Evolutionary conservation across 306 rosid species (phyloP), one percentile per base, ranked within the genome.

Genomic region (Albizia julibrissin): DNA sequence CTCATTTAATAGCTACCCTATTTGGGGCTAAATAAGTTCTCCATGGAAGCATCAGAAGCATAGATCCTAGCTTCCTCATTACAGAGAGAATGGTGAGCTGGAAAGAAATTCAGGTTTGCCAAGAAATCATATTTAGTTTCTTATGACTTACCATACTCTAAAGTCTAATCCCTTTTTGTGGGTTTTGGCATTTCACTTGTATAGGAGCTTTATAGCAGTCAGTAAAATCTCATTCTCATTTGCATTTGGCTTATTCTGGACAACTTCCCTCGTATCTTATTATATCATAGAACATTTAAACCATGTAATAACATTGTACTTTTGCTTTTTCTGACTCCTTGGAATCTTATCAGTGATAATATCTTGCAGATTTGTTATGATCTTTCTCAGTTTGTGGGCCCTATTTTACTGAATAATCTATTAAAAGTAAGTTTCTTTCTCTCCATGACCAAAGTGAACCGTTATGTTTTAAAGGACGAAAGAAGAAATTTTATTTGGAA

Each of bases 351-450:
- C 83, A 47, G 46, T 78, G 22, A 72, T 75, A 44, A 80, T 82
- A 77, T 47, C 74, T 83, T 80, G 88, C 91, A 94, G 98, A 89
- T 94, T 65, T 90, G 91, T 65, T 40, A 83, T 76, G 97, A 94
- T 83, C 94, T 93, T 79, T 90, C 95, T 69, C 97, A 91, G 72
- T 94, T 94, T 81, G 87, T 64, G 40, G 94, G 98, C 74, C 97
- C 98, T 15, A 43, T 90, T 77, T 31, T 94, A 69, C 83, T 94
- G 90, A 92, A 85, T 77, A 85, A 83, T 83, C 92, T 94, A 49
- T 87, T 94, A 75, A 80, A 84, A 90, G 98, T 91, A 82, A 54
- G 90, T 74, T 52, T 76, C 75, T 85, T 43, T 82, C 58, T 80
- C 39, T 14, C 72, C 10, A 54, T 34, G 54, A 56, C 13, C 71